Evolutionary conservation across 495 filamentous ascomycete genomes (phyloP), one percentile per base, ranked within the genome.

Genomic region (Aspergillus bertholletiae): DNA sequence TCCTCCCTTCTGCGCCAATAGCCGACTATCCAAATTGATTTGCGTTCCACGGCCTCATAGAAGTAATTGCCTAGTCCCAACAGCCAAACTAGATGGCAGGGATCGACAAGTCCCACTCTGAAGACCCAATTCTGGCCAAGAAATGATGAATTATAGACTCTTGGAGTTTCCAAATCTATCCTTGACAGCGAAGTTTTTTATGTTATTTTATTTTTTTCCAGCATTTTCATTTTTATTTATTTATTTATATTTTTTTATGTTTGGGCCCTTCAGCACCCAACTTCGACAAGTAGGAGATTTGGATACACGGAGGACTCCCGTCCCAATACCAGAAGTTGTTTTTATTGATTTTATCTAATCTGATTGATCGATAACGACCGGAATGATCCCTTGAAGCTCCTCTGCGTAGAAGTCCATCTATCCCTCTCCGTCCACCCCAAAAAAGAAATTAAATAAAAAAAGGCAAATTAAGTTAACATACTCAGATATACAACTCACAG

Each of bases 281-380:
- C 30, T 32, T 9, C 30, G 9, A 9, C 1, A 32, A 28, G 27
- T 28, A 9, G 9, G 8, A 11, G 7, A 7, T 32, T 12, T 12
- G 30, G 30, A 9, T 32, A 32, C 2, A 12, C 30, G 13, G 2
- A 32, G 13, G 8, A 32, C 8, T 5, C 3, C 13, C n/a, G n/a
- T 13, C 43, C 18, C 27, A 39, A 23, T 23, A 18, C 35, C 46
- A 53, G 7, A 27, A 20, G 4, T 7, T 7, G 11, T 9, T 46
- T 35, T 8, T 11, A 32, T 40, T 48, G 17, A 17, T 44, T 51
- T 54, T 53, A 56, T 56, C 57, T 62, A 59, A 62, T 62, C 60
- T 59, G 60, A 63, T 65, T 51, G 61, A 57, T 56, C 44, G 50
- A 57, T 52, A 51, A 65, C 34, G 15, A 32, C 30, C 26, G 13